Percentiles rank a stretch among this genome's conserved stretches.
phyloP scores from a whole-genome alignment of 345 rosid genomes.

The Linum lewisii region DNA sequence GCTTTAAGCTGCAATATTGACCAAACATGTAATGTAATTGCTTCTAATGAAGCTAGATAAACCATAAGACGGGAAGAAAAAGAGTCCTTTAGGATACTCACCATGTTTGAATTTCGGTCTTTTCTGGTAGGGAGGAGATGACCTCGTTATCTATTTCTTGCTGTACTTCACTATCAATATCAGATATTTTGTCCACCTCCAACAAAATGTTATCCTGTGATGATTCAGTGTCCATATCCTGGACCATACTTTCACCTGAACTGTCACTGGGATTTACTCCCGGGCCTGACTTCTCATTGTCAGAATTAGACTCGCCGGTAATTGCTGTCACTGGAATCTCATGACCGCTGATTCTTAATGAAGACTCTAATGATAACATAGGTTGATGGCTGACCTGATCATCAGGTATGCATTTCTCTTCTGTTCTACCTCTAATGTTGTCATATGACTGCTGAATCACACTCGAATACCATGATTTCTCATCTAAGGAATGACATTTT shows the following conservation, averaged over 20 bases:
- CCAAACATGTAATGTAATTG: background rate
- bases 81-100: constrained; percentile 27
- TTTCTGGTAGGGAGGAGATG: too few species aligned
- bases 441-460: constrained; percentile 12
- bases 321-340: constrained; percentile 13
- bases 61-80: constrained; percentile 6
- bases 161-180: constrained; percentile 13
- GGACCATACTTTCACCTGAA: constrained; percentile 16
- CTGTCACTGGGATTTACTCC: constrained; percentile 13
- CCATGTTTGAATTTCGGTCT: constrained; percentile 21
- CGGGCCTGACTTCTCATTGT: constrained; percentile 16
- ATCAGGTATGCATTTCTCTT: constrained; percentile 8
- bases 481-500: constrained; percentile 9
- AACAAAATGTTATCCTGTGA: constrained; percentile 14
- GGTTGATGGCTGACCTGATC: constrained; percentile 19
- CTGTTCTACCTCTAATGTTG: constrained; percentile 15
- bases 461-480: constrained; percentile 1
- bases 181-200: constrained; percentile 20
- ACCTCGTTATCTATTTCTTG: constrained; percentile 16
- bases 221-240: constrained; percentile 16
- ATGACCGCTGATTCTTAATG: constrained; percentile 14
- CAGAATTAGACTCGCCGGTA: constrained; percentile 13
- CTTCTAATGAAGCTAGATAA: background rate
- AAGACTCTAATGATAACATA: constrained; percentile 14
- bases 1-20: constrained; percentile 28